Conservation (phyloP, 345 rosid species). For the Sisymbrium irio region DNA sequence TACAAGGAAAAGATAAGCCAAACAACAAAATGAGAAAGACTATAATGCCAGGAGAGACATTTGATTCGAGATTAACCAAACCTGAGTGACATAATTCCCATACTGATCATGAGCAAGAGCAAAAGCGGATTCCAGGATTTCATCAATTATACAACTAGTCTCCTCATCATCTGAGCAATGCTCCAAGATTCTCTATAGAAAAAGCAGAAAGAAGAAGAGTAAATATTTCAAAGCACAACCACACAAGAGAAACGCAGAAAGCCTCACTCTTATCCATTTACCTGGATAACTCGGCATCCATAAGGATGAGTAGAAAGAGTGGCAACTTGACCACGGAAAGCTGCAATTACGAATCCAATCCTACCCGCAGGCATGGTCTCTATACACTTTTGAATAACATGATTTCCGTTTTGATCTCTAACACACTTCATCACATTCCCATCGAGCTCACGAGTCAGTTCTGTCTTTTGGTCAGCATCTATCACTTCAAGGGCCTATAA, state of each 20-base stretch:
- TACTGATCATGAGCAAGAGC: constrained; percentile 93
- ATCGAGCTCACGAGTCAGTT: constrained; percentile 78
- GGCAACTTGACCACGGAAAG: constrained; percentile 86
- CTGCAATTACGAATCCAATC: constrained; percentile 74
- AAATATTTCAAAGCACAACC: neutral
- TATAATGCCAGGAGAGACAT: neutral
- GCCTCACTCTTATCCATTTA: constrained; percentile 21
- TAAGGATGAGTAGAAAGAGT: constrained; percentile 90
- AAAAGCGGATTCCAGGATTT: constrained; percentile 77
- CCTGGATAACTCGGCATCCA: constrained; percentile 99
- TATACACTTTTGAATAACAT: constrained; percentile 93
- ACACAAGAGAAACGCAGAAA: neutral
- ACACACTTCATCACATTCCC: constrained; percentile 92
- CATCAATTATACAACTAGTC: constrained; percentile 80
- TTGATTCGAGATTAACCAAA: constrained; percentile 23
- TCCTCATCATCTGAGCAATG: constrained; percentile 76
- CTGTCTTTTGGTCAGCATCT: constrained; percentile 82
- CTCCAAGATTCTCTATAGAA: constrained; percentile 84
- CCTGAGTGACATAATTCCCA: constrained; percentile 99
- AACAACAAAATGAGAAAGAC: constrained; percentile 5
- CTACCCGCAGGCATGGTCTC: constrained; percentile 74
- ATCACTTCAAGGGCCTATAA: constrained; percentile 92
- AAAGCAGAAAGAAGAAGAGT: constrained; percentile 20
- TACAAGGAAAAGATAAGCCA: constrained; percentile 32
- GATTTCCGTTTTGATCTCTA: constrained; percentile 96